A percentile compares a stretch with the other conserved stretches of the same genome.
Evolutionary conservation across 345 rosid genomes (phyloP).

Genomic region (Citrus sinensis): DVS_A1.0 CM039161.1:6551501-6552000

Average conservation of each 20-base stretch:
- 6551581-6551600: constrained; percentile 79
- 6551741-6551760: constrained; percentile 92
- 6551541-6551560: constrained; percentile 51
- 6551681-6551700: constrained; percentile 94
- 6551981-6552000: constrained; percentile 97
- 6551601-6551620: constrained; percentile 63
- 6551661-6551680: constrained; percentile 90
- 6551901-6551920: neutral
- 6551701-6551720: constrained; percentile 91
- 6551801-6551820: constrained; percentile 97
- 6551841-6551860: constrained; percentile 55
- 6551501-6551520: constrained; percentile 67
- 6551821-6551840: constrained; percentile 98
- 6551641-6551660: constrained; percentile 97
- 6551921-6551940: constrained; percentile 45
- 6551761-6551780: constrained; percentile 95
- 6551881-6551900: neutral
- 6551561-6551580: constrained; percentile 81
- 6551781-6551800: constrained; percentile 92
- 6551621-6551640: constrained; percentile 88
- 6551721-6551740: constrained; percentile 95
- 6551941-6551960: constrained; percentile 95
- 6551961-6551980: constrained; percentile 97
- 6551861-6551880: neutral
- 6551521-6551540: constrained; percentile 69